Conservation (phyloP, 306 rosid genomes). For the Bauhinia variegata region DNA sequence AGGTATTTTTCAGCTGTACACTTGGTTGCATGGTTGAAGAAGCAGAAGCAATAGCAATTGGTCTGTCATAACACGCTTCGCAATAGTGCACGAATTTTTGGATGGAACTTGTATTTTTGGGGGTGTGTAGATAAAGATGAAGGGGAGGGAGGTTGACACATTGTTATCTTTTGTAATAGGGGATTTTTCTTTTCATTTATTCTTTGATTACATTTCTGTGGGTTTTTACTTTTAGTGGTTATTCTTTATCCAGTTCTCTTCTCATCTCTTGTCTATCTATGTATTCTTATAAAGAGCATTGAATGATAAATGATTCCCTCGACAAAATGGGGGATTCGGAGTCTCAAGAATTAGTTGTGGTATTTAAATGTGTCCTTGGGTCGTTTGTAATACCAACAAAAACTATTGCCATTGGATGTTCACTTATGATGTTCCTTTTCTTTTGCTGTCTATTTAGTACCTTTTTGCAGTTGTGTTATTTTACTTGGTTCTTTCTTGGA, state of each 20-base stretch:
- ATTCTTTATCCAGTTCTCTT: slow-evolving; percentile 39
- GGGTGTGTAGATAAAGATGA: slow-evolving; percentile 66
- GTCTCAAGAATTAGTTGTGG: slow-evolving; percentile 43
- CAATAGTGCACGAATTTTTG: slow-evolving; percentile 40
- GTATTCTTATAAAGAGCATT: slow-evolving; percentile 58
- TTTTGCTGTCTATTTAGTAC: background rate
- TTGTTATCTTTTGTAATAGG: slow-evolving; percentile 64
- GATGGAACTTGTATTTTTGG: slow-evolving; percentile 55
- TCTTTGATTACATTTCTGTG: slow-evolving; percentile 71
- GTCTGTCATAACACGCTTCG: slow-evolving; percentile 25
- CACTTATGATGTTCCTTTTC: slow-evolving; percentile 32
- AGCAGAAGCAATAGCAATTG: slow-evolving; percentile 32
- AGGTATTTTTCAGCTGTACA: slow-evolving; percentile 35
- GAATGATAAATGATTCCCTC: slow-evolving; percentile 62
- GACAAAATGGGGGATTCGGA: slow-evolving; percentile 42
- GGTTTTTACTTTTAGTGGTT: slow-evolving; percentile 40
- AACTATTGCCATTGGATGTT: slow-evolving; percentile 35
- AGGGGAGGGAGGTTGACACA: slow-evolving; percentile 48
- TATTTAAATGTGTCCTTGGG: slow-evolving; percentile 35
- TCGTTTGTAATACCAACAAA: slow-evolving; percentile 49
- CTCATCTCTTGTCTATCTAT: too few species aligned
- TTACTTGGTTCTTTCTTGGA: too few species aligned
- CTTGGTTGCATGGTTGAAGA: slow-evolving; percentile 38
- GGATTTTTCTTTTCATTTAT: slow-evolving; percentile 61
- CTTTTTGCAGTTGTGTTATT: too few species aligned